Evolutionary conservation across 257 asterid species (phyloP).

Genomic region (Parsonsia alboflavescens): DNA sequence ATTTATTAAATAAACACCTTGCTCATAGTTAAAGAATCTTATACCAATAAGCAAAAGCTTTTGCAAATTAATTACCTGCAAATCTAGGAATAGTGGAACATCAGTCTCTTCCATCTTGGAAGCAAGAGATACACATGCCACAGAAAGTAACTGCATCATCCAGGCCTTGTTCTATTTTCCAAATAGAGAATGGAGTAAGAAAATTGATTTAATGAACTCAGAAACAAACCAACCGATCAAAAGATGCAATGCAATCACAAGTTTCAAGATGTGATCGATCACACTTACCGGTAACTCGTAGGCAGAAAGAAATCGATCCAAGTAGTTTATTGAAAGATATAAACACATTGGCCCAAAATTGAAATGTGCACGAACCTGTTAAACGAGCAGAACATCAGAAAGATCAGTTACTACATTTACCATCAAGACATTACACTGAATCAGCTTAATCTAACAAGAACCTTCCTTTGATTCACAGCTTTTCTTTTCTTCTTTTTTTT

Average conservation of each 20-base stretch:
- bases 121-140: conserved; percentile 44
- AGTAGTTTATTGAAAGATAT: conserved; percentile 34
- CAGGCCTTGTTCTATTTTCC: conserved; percentile 28
- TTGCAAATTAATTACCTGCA: conserved; percentile 26
- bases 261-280: not conserved
- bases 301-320: conserved; percentile 43
- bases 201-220: not conserved
- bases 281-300: conserved; percentile 37
- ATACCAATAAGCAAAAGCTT: not conserved
- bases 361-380: conserved; percentile 36
- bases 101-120: conserved; percentile 46
- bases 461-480: not conserved
- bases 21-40: not conserved
- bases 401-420: not conserved
- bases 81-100: conserved; percentile 32
- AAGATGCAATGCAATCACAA: not conserved
- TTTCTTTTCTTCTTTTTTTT: too few species aligned
- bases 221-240: not conserved
- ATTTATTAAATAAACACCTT: not conserved
- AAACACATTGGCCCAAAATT: conserved; percentile 40
- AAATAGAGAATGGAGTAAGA: conserved; percentile 15
- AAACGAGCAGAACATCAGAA: conserved; percentile 13
- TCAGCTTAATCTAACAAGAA: not conserved
- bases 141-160: conserved; percentile 39
- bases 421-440: not conserved